phyloP scores from a whole-genome alignment of 139 green algal species.

The Micromonas pusilla region DNA sequence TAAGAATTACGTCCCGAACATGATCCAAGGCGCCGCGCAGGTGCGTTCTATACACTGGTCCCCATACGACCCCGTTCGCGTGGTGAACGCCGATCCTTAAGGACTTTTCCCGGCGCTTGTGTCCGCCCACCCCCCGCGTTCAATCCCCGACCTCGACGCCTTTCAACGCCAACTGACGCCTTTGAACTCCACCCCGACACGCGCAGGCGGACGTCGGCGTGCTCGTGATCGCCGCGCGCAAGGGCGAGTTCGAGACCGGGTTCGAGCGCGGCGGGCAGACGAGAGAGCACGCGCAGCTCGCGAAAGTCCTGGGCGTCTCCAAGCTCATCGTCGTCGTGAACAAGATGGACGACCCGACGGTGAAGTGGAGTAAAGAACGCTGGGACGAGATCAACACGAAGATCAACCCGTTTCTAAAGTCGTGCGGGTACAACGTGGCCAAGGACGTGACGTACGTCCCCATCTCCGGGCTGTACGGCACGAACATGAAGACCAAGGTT shows the following conservation, averaged over 20 bases:
- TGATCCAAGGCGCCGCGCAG: conserved; percentile 50
- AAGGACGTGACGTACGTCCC: conserved; percentile 78
- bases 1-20: conserved; percentile 61
- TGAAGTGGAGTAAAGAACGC: conserved; percentile 67
- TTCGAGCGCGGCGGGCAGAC: conserved; percentile 55
- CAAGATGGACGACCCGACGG: conserved; percentile 53
- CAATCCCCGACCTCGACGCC: too few relatives aligned
- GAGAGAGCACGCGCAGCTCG: conserved; percentile 53
- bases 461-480: conserved; percentile 80
- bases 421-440: conserved; percentile 84
- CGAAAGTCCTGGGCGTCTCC: conserved; percentile 51
- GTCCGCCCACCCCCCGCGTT: too few relatives aligned
- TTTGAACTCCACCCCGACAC: too few relatives aligned
- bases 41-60: too few relatives aligned
- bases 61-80: too few relatives aligned
- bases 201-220: conserved; percentile 54
- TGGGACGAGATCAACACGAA: conserved; percentile 86
- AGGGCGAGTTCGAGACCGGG: conserved; percentile 57
- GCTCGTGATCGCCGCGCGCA: conserved; percentile 50
- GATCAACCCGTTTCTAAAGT: conserved; percentile 74
- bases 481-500: conserved; percentile 75
- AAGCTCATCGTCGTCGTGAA: conserved; percentile 58
- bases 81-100: too few relatives aligned
- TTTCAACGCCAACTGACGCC: too few relatives aligned
- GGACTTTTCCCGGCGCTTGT: too few relatives aligned